phyloP scores from a whole-genome alignment of 176 grass and related monocot species.

The Avena insularis region DNA sequence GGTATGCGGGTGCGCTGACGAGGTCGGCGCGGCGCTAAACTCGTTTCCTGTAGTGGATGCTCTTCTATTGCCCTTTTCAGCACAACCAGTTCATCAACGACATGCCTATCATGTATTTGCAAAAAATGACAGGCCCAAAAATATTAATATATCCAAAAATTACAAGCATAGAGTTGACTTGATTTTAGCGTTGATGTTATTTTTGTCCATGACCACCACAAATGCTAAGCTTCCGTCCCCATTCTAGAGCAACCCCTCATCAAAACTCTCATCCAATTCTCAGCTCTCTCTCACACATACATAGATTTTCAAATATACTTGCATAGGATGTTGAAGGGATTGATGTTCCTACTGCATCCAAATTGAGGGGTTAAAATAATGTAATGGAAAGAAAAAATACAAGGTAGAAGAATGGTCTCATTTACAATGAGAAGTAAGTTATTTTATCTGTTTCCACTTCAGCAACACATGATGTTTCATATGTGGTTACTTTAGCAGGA shows the following conservation, averaged over 20 bases:
- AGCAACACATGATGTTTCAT: slow-evolving; percentile 34
- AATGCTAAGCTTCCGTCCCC: slow-evolving; percentile 50
- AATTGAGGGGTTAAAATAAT: slow-evolving; percentile 42
- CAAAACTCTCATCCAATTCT: slow-evolving; percentile 56
- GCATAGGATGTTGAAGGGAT: slow-evolving; percentile 44
- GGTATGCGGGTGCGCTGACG: too few relatives aligned
- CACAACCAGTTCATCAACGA: too few relatives aligned
- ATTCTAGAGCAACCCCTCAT: slow-evolving; percentile 69
- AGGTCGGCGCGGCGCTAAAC: too few relatives aligned
- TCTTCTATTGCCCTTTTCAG: too few relatives aligned
- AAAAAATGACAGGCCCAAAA: too few relatives aligned
- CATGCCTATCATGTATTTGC: too few relatives aligned
- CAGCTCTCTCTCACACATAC: slow-evolving; percentile 36
- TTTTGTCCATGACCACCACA: slow-evolving; percentile 41
- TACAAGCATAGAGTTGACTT: slow-evolving; percentile 37
- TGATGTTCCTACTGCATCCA: slow-evolving; percentile 51
- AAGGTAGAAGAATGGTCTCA: slow-evolving; percentile 31
- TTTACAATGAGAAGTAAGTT: slow-evolving; percentile 43
- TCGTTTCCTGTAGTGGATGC: too few relatives aligned
- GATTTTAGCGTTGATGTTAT: slow-evolving; percentile 54
- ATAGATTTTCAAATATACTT: slow-evolving; percentile 74
- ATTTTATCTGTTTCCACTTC: slow-evolving; percentile 42
- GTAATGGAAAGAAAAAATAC: slow-evolving; percentile 23
- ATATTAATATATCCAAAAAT: slow-evolving; percentile 64
- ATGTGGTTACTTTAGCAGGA: slow-evolving; percentile 28